A percentile compares a stretch with the other conserved stretches of the same genome.
Evolutionary conservation across 2,329 filamentous ascomycete genomes (phyloP).

Genomic region (Eurotiales sp.): DNA sequence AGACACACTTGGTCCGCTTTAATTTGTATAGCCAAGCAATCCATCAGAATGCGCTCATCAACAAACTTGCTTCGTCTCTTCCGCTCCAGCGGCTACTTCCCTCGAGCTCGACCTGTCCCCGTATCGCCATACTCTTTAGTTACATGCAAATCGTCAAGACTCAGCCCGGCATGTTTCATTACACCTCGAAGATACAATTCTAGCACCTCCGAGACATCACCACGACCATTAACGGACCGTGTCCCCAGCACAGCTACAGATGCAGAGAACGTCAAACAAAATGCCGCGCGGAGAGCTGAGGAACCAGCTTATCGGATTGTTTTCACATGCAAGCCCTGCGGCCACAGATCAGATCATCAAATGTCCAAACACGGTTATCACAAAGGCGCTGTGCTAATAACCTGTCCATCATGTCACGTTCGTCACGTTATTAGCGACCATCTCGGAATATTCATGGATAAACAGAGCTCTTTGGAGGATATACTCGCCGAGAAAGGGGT

Average conservation of each 20-base stretch:
- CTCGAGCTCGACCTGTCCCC: slow-evolving; percentile 18
- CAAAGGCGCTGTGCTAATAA: slow-evolving; percentile 80
- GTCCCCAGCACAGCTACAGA: slow-evolving; percentile 24
- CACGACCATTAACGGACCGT: slow-evolving; percentile 33
- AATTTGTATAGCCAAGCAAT: neutral
- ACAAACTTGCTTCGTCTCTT: slow-evolving; percentile 20
- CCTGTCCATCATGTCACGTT: slow-evolving; percentile 80
- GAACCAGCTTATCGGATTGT: slow-evolving; percentile 77
- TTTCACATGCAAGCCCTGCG: slow-evolving; percentile 90
- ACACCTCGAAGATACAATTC: slow-evolving; percentile 28
- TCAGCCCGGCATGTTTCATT: slow-evolving; percentile 3
- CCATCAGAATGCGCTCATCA: slow-evolving; percentile 20
- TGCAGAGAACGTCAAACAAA: slow-evolving; percentile 31
- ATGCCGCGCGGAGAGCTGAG: slow-evolving; percentile 34
- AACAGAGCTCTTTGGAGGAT: slow-evolving; percentile 41
- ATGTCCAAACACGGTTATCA: slow-evolving; percentile 96
- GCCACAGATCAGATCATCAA: slow-evolving; percentile 72
- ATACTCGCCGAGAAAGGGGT: slow-evolving; percentile 49
- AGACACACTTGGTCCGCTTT: too few relatives aligned
- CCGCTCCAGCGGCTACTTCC: slow-evolving; percentile 19
- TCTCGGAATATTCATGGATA: slow-evolving; percentile 57
- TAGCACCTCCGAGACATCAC: slow-evolving; percentile 18
- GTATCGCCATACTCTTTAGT: slow-evolving; percentile 1
- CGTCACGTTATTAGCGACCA: slow-evolving; percentile 92
- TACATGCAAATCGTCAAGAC: neutral